A percentile compares a stretch with the other conserved stretches of the same genome.
phyloP scores from a whole-genome alignment of 352 stramenopile genomes.

The Phytophthora pseudosyringae region DNA sequence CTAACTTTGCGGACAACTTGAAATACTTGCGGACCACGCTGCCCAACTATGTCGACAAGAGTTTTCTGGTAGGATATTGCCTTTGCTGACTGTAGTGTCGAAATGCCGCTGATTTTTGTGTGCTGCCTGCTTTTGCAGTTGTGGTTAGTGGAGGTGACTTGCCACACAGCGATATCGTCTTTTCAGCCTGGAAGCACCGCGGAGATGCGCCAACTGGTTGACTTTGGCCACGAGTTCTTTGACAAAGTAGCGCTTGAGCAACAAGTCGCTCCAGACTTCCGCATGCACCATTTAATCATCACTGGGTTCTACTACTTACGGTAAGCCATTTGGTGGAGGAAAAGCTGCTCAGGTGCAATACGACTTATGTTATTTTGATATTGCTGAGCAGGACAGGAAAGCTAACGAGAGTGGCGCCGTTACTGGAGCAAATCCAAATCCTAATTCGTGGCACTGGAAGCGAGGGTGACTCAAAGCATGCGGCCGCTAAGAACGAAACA shows the following conservation, averaged over 20 bases:
- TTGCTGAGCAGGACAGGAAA: constrained; percentile 46
- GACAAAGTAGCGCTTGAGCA: constrained; percentile 32
- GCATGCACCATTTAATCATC: constrained; percentile 65
- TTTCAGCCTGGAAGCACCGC: constrained; percentile 29
- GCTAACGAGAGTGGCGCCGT: constrained; percentile 43
- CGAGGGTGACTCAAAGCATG: constrained; percentile 14
- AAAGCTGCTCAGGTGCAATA: not conserved
- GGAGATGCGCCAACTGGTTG: constrained; percentile 47
- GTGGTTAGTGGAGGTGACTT: constrained; percentile 73
- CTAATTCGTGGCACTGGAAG: constrained; percentile 19
- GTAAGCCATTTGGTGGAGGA: constrained; percentile 29
- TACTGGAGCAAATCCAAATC: constrained; percentile 52
- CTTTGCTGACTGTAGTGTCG: constrained; percentile 6
- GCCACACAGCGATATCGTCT: constrained; percentile 58
- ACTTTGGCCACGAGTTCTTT: constrained; percentile 58
- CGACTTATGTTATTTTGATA: not conserved
- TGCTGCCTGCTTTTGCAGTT: constrained; percentile 33
- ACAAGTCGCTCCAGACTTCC: constrained; percentile 41
- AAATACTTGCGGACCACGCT: constrained; percentile 55
- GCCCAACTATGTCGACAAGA: constrained; percentile 48
- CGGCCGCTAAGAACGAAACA: constrained; percentile 31
- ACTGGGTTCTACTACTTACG: constrained; percentile 60
- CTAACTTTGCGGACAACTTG: constrained; percentile 55
- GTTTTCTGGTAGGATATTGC: constrained; percentile 54
- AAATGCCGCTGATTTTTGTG: constrained; percentile 1